phyloP scores from a whole-genome alignment of 2,329 filamentous ascomycete species.

The Macrophomina phaseolina region DNA sequence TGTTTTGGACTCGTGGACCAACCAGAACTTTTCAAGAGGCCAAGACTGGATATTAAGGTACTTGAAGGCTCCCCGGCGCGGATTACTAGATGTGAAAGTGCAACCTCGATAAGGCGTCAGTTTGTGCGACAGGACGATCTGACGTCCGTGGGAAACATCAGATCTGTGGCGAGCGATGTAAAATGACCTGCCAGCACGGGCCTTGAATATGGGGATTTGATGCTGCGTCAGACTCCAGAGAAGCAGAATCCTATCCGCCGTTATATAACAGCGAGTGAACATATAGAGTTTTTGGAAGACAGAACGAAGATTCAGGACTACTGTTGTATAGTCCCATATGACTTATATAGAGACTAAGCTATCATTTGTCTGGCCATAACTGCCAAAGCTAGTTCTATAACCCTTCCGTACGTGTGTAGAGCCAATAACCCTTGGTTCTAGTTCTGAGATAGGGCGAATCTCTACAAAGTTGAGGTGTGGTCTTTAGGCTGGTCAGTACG shows the following conservation, averaged over 20 bases:
- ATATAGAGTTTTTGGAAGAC: neutral
- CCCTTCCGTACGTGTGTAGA: neutral
- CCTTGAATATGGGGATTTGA: neutral
- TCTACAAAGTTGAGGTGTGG: neutral
- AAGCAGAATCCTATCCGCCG: neutral
- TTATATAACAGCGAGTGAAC: neutral
- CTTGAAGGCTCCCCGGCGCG: neutral
- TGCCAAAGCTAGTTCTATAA: neutral
- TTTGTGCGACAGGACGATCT: neutral
- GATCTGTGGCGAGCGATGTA: neutral
- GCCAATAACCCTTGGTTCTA: neutral
- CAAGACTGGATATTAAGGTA: neutral
- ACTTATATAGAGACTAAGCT: neutral
- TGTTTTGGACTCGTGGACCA: conserved; percentile 6
- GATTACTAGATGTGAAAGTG: neutral
- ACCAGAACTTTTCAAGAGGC: neutral
- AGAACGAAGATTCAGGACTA: neutral
- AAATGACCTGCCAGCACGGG: neutral
- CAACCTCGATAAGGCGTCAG: neutral
- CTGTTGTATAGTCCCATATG: neutral
- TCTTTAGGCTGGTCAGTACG: neutral
- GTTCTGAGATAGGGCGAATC: neutral
- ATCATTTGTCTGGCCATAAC: neutral
- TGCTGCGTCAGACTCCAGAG: neutral
- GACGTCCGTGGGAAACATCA: neutral